Evolutionary conservation across 2,329 filamentous ascomycete genomes (phyloP), one percentile per base, ranked within the genome.

Genomic region (Fusarium sp.): DNA sequence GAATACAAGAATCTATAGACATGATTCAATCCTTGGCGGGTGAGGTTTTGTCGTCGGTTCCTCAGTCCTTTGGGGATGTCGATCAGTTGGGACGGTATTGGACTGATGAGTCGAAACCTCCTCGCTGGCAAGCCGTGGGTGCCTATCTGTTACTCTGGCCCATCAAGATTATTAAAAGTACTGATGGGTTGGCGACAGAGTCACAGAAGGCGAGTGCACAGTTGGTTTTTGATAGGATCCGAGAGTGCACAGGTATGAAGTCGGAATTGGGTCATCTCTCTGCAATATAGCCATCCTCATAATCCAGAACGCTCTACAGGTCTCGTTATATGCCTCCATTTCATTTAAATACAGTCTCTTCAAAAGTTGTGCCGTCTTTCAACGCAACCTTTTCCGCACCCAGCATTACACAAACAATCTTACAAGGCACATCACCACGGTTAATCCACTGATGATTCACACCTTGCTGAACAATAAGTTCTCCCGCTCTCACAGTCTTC

Each of bases 381-480:
- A 84, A 78, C 52, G 77, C 76, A 58, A 87, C 76, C 76, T 84
- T 83, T 56, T 86, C 80, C 18, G 82, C 80, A 9, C 81, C 82
- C 5, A 87, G 75, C 81, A 83, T 81, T 43, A 86, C 81, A 63
- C 81, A 83, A 48, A 84, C 73, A 1, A 86, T 78, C 27, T 83
- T 78, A 58, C 83, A 86, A 18, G 80, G 69, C 54, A 82, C 80
- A 3, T 79, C 71, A 0, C 80, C 80, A 18, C 81, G 79, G 67
- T 88, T 87, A 18, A 81, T 75, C 85, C 86, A 88, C 13, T 78
- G 76, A 75, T 88, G 86, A 64, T 84, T 86, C 10, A 80, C 81
- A 0, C 86, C 86, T 45, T 83, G 78, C 75, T 86, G 82, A 0
- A 86, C 78, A 37, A 85, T 77, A n/a, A 82, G 73, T 50, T 87